Conservation (phyloP, 2,329 filamentous ascomycete species). For the Ophiosphaerella korrae region DNA sequence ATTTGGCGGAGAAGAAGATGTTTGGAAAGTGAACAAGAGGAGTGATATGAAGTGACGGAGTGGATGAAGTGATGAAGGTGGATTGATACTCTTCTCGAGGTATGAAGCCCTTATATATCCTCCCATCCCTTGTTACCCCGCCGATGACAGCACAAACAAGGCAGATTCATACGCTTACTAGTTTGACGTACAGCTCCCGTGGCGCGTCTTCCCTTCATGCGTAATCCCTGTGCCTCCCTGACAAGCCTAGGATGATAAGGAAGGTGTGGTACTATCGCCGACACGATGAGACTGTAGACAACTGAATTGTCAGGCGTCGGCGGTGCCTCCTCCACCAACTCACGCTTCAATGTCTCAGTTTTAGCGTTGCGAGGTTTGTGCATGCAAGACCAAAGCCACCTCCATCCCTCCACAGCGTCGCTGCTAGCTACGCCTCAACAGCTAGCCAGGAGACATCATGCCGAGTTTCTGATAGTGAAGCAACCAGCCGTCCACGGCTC, state of each 20-base stretch:
- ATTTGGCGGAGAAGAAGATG: slow-evolving; percentile 1
- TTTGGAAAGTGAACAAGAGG: slow-evolving; percentile 2
- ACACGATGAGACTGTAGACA: too few relatives aligned
- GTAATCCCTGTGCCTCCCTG: too few relatives aligned
- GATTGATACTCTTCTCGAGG: slow-evolving; percentile 1
- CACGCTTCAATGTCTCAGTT: too few relatives aligned
- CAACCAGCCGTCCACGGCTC: slow-evolving; percentile 2
- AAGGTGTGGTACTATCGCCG: too few relatives aligned
- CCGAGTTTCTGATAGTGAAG: slow-evolving; percentile 1
- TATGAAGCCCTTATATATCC: slow-evolving; percentile 6
- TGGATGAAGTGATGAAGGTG: too few relatives aligned
- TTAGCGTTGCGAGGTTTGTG: too few relatives aligned
- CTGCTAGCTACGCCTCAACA: background rate
- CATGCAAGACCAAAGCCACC: background rate
- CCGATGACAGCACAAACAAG: background rate
- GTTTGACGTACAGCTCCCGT: background rate
- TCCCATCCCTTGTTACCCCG: background rate
- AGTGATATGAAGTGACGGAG: background rate
- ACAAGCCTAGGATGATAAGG: too few relatives aligned
- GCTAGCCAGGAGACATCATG: background rate
- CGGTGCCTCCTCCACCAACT: too few relatives aligned
- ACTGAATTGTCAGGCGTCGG: too few relatives aligned
- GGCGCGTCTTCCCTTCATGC: background rate
- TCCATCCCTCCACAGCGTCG: background rate
- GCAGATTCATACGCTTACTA: background rate